phyloP scores from a whole-genome alignment of 495 filamentous ascomycete genomes.

The Penicillium malachiteum region DNA sequence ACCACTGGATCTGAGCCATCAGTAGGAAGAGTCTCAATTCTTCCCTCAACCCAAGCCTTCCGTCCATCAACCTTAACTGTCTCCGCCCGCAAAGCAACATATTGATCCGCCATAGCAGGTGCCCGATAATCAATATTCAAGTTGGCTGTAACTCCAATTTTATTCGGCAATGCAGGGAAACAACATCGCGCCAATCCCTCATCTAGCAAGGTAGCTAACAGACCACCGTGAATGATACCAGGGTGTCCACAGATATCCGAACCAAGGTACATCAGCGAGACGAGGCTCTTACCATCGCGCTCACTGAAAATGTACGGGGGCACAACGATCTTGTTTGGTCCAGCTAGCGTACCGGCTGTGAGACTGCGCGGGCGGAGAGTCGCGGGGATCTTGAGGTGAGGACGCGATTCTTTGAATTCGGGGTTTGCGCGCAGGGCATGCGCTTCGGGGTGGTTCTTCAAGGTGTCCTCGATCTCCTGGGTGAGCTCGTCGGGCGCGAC shows the following conservation, averaged over 20 bases:
- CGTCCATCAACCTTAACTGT: slow-evolving; percentile 88
- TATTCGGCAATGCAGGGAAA: slow-evolving; percentile 85
- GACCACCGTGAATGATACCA: slow-evolving; percentile 87
- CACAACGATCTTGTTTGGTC: slow-evolving; percentile 73
- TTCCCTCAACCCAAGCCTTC: slow-evolving; percentile 94
- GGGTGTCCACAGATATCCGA: slow-evolving; percentile 83
- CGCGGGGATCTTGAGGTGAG: slow-evolving; percentile 80
- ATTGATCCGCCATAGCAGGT: slow-evolving; percentile 74
- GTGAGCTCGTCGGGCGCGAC: slow-evolving; percentile 58
- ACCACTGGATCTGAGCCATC: slow-evolving; percentile 62
- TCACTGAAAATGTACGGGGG: slow-evolving; percentile 79
- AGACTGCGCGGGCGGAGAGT: slow-evolving; percentile 67
- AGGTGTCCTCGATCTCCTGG: slow-evolving; percentile 64
- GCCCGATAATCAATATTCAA: slow-evolving; percentile 85
- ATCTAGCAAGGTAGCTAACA: slow-evolving; percentile 89
- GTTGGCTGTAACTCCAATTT: slow-evolving; percentile 87
- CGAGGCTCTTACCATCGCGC: slow-evolving; percentile 64
- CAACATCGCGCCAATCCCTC: slow-evolving; percentile 90
- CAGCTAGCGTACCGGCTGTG: slow-evolving; percentile 76
- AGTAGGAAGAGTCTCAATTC: slow-evolving; percentile 76
- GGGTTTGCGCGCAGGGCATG: slow-evolving; percentile 63
- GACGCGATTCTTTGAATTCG: slow-evolving; percentile 72
- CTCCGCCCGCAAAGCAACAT: slow-evolving; percentile 74
- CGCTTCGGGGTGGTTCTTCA: slow-evolving; percentile 73
- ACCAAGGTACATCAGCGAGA: slow-evolving; percentile 79